These are phyloP conservation scores for Xylaria sp. DNA, from an alignment of 2,329 filamentous ascomycete species.

Conservation along the genomic window DNA sequence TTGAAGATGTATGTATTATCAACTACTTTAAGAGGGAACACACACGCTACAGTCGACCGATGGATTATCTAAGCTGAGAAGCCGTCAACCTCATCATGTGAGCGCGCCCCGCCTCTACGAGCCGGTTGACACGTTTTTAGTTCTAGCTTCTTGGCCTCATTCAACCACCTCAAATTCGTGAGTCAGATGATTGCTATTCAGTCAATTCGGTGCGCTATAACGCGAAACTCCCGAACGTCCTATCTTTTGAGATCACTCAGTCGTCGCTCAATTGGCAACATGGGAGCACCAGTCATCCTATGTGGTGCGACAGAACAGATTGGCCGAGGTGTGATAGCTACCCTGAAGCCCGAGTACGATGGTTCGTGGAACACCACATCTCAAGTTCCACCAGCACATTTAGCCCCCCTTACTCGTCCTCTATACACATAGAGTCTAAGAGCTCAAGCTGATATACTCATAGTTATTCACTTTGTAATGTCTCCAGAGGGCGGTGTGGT, in stretches of 20 bases:
- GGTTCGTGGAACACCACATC: constrained; percentile 22
- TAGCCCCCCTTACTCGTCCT: neutral
- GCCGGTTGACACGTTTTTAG: neutral
- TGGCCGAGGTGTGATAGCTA: constrained; percentile 27
- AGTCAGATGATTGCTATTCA: neutral
- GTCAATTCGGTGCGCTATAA: neutral
- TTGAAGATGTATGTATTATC: too few relatives aligned
- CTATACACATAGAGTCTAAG: too few relatives aligned
- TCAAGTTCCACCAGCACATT: neutral
- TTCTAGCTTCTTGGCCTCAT: neutral
- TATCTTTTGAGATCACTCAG: neutral
- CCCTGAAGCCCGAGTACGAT: constrained; percentile 36
- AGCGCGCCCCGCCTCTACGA: neutral
- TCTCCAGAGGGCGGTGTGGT: constrained; percentile 21
- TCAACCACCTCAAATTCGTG: neutral
- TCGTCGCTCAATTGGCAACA: neutral
- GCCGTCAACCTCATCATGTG: neutral
- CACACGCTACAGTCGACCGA: too few relatives aligned
- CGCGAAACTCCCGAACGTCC: neutral
- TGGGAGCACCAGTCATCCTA: constrained; percentile 32
- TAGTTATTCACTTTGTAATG: constrained; percentile 37
- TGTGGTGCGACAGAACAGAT: constrained; percentile 34
- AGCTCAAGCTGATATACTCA: neutral
- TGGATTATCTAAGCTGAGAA: too few relatives aligned
- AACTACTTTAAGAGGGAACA: too few relatives aligned